Conservation (phyloP, 1,139 yeast species). For the Candida labiduridarum region DNA sequence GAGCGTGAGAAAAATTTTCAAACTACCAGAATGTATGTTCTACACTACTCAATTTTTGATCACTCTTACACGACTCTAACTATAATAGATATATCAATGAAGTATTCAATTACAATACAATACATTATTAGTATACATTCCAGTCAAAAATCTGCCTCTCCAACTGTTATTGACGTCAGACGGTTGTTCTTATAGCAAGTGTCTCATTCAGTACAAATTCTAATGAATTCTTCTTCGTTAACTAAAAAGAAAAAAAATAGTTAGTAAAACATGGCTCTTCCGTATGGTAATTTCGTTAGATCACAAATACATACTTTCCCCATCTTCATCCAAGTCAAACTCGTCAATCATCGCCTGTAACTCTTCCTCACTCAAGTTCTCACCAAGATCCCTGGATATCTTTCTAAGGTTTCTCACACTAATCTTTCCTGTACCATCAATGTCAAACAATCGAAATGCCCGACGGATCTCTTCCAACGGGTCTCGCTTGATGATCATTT, state of each 20-base stretch:
- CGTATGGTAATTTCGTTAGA: neutral
- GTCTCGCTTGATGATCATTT: conserved; percentile 77
- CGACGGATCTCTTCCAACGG: conserved; percentile 91
- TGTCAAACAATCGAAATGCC: conserved; percentile 90
- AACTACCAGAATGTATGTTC: no score
- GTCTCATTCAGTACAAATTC: conserved; percentile 73
- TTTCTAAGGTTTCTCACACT: conserved; percentile 79
- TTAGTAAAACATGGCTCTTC: conserved; percentile 8
- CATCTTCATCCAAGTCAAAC: conserved; percentile 95
- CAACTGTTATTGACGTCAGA: no score
- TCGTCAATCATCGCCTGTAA: conserved; percentile 96
- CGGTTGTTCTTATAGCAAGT: neutral
- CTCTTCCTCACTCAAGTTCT: conserved; percentile 89
- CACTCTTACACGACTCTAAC: no score
- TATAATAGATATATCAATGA: no score
- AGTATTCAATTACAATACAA: no score
- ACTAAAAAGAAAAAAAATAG: conserved; percentile 37
- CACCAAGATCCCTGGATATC: conserved; percentile 92
- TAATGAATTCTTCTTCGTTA: conserved; percentile 89
- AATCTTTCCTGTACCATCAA: conserved; percentile 85
- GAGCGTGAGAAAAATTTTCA: neutral
- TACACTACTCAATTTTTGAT: no score
- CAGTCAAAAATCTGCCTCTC: no score
- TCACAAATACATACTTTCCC: conserved; percentile 59
- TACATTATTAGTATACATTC: no score